These are phyloP conservation scores for Hyaloscypha bicolor DNA, from an alignment of 495 filamentous ascomycete species.

Conservation along the genomic window DNA sequence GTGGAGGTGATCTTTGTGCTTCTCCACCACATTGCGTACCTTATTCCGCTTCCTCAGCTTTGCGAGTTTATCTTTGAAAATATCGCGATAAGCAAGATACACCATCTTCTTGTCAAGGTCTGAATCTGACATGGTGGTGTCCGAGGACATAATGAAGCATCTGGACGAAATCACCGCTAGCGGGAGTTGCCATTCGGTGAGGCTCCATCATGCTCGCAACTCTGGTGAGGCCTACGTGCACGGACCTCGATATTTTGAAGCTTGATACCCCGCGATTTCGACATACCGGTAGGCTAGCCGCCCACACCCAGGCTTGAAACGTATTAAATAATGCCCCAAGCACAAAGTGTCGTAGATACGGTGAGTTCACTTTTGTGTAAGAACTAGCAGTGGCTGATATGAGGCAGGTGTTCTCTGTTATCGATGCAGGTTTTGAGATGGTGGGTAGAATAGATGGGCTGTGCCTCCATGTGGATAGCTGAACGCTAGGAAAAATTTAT, in stretches of 20 bases:
- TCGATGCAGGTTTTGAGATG: too few species aligned
- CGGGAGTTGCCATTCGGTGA: background rate
- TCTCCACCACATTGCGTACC: constrained; percentile 35
- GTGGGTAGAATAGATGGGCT: too few species aligned
- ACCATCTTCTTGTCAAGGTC: constrained; percentile 32
- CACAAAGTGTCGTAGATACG: constrained; percentile 3
- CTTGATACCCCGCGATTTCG: background rate
- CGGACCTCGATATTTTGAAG: constrained; percentile 12
- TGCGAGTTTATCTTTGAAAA: constrained; percentile 39
- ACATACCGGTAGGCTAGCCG: background rate
- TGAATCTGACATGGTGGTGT: constrained; percentile 23
- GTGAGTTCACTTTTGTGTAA: too few species aligned
- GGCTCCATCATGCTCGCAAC: constrained; percentile 10
- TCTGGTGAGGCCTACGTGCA: constrained; percentile 8
- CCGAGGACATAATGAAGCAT: constrained; percentile 19
- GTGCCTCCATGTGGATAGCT: too few species aligned
- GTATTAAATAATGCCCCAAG: constrained; percentile 11
- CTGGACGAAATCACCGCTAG: constrained; percentile 13
- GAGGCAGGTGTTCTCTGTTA: too few species aligned
- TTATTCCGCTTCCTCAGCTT: constrained; percentile 37
- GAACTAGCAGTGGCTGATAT: too few species aligned
- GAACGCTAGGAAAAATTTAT: too few species aligned
- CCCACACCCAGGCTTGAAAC: background rate
- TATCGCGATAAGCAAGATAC: constrained; percentile 40
- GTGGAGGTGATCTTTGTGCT: constrained; percentile 29